phyloP scores from a whole-genome alignment of 805 yeast species.

The Kluyveromyces starmeri region DNA sequence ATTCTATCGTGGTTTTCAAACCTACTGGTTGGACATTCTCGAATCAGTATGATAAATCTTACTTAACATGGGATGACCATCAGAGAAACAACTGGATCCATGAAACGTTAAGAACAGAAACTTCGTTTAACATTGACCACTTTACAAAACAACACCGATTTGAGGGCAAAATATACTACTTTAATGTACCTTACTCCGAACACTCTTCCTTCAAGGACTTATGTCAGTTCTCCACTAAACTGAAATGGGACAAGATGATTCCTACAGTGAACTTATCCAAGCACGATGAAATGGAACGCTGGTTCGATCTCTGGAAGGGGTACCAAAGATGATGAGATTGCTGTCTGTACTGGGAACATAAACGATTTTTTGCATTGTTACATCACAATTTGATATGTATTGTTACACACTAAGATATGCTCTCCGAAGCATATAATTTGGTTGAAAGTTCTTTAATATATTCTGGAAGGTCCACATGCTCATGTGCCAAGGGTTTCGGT shows the following conservation, averaged over 20 bases:
- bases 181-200: conserved; percentile 81
- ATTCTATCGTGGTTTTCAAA: conserved; percentile 51
- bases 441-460: too few species aligned
- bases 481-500: too few species aligned
- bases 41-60: conserved; percentile 13
- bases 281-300: conserved; percentile 24
- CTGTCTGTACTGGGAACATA: too few species aligned
- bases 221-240: conserved; percentile 47
- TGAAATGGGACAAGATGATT: conserved; percentile 46
- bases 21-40: conserved; percentile 91
- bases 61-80: conserved; percentile 10
- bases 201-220: conserved; percentile 87
- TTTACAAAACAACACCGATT: conserved; percentile 4
- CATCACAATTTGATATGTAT: too few species aligned
- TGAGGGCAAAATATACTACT: conserved; percentile 25
- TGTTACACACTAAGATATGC: too few species aligned
- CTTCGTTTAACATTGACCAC: conserved; percentile 16
- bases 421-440: too few species aligned
- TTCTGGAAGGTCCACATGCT: too few species aligned
- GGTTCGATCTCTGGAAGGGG: conserved; percentile 30
- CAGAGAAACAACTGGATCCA: conserved; percentile 11
- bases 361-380: too few species aligned
- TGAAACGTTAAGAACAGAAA: conserved; percentile 15
- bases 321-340: conserved; percentile 1
- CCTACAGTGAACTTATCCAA: conserved; percentile 64